Base-by-base conservation (phyloP, 179 eudicot genomes). In the Beta macrorhiza region DNA sequence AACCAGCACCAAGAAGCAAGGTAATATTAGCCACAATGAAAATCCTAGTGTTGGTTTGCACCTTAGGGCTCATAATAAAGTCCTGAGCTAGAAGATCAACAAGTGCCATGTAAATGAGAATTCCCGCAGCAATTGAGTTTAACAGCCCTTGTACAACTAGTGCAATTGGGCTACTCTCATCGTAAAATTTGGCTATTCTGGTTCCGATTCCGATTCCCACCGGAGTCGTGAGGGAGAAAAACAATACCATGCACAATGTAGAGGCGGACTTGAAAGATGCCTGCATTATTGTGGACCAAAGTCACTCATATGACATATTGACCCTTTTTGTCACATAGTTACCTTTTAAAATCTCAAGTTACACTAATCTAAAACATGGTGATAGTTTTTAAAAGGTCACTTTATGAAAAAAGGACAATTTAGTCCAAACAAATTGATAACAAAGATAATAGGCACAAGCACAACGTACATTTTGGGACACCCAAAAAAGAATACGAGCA, bases 21-120 rank as follows among this genome's bases (percentile, higher is more conserved):
- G 87, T 59, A 29, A 80, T 3, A 17, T 82, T 79, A 10, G 82
- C 72, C 25, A 82, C 85, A 1, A 82, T 19, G 17, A 82, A 82
- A 53, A 87, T 77, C 71, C 73, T 73, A 13, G 8, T 73, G 78
- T 81, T 87, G 5, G 69, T 51, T 8, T 84, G 87, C 42, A 87
- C 61, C 44, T 44, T 82, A 0, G 85, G 85, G 80, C 70, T 87
- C 89, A 84, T 87, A 73, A 86, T 29, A 29, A 29, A 86, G 72
- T 86, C 89, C 42, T 85, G 87, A 5, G 89, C 89, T 1, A 87
- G 77, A 51, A 87, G 75, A 69, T 87, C 89, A 1, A 87, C 89
- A 20, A 86, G 85, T 3, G 89, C 87, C 87, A 86, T 86, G 82
- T 86, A 86, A 19, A 86, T 77, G 67, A 86, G 69, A 2, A 87